Base-by-base conservation (phyloP, 1,284 basidiomycete genomes). In the Fomitopsis betulina region DNA sequence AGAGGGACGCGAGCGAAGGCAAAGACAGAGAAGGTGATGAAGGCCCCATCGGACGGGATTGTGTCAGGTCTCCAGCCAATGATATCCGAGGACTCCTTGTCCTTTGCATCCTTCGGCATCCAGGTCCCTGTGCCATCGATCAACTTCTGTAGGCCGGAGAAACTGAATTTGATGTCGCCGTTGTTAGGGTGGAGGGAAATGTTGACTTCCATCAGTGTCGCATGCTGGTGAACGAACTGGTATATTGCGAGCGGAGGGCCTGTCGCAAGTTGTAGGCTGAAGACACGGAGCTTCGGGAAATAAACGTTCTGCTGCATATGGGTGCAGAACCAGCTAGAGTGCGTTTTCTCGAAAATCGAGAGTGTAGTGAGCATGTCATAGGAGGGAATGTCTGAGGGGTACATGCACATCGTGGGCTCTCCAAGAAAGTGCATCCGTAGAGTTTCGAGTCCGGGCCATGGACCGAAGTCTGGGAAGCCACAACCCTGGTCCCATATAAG, bases 101-200 rank as follows among this genome's bases (percentile, higher is more conserved):
- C 12, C 9, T 33, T 37, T n/a, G 33, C 2, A 21, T 49, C 42
- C 4, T 25, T 45, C 15, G 33, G 45, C 5, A 8, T 23, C 61
- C 61, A 62, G n/a, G 53, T 55, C 3, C 61, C 58, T 12, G 60
- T 61, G 10, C 60, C 60, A 3, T 61, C 53, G n/a, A 63, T 61
- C 19, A 61, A 55, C 42, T 59, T 63, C 42, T 59, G 19, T 7
- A 63, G 55, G 7, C 42, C 55, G 10, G 57, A 56, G 21, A 63
- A 53, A 7, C 47, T 19, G 25, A 60, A 49, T 2, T 2, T 1
- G 21, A 4, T 8, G 38, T 55, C 15, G 7, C n/a, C n/a, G 17
- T 10, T n/a, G 45, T 30, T 5, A 23, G 19, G 12, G 12, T 33
- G 9, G 32, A 63, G 55, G 15, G 23, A 35, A 8, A 60, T 25